Conservation (phyloP, 495 filamentous ascomycete genomes). For the Penicillium malachiteum region DNA sequence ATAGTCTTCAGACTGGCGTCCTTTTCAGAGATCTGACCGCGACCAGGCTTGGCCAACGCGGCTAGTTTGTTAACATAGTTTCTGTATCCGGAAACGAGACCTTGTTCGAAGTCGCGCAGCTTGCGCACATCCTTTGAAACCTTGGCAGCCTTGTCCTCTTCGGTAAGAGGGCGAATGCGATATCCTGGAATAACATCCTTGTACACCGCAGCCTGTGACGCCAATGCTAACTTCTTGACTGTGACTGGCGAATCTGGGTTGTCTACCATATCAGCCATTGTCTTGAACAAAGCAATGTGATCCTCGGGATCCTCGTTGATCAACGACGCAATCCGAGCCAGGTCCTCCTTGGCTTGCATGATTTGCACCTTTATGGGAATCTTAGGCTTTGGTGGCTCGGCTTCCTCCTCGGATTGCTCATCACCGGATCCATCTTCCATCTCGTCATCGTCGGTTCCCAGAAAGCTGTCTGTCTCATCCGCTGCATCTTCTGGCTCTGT, state of each 20-base stretch:
- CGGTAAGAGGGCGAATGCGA: slow-evolving; percentile 77
- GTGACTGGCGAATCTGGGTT: slow-evolving; percentile 54
- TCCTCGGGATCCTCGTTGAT: slow-evolving; percentile 95
- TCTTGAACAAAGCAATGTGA: slow-evolving; percentile 73
- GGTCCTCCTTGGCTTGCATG: slow-evolving; percentile 83
- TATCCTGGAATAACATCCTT: slow-evolving; percentile 96
- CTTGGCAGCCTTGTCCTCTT: slow-evolving; percentile 70
- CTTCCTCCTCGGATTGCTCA: slow-evolving; percentile 52
- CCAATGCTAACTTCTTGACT: slow-evolving; percentile 80
- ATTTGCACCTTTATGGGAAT: slow-evolving; percentile 76
- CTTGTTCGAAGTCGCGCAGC: slow-evolving; percentile 78
- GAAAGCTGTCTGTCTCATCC: slow-evolving; percentile 50
- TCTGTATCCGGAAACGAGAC: slow-evolving; percentile 77
- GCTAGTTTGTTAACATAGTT: slow-evolving; percentile 74
- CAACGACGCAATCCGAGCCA: slow-evolving; percentile 75
- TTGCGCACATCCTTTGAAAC: slow-evolving; percentile 88
- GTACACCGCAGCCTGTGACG: slow-evolving; percentile 85
- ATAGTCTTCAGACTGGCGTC: slow-evolving; percentile 56
- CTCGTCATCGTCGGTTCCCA: slow-evolving; percentile 49
- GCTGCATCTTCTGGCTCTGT: slow-evolving; percentile 42
- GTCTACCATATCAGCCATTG: slow-evolving; percentile 70
- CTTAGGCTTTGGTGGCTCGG: slow-evolving; percentile 54
- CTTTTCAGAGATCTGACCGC: slow-evolving; percentile 32
- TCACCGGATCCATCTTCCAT: slow-evolving; percentile 33
- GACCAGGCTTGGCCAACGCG: slow-evolving; percentile 55